Evolutionary conservation across 768 basidiomycete species (phyloP).

Genomic region (Leccinum fibrillosum): DNA sequence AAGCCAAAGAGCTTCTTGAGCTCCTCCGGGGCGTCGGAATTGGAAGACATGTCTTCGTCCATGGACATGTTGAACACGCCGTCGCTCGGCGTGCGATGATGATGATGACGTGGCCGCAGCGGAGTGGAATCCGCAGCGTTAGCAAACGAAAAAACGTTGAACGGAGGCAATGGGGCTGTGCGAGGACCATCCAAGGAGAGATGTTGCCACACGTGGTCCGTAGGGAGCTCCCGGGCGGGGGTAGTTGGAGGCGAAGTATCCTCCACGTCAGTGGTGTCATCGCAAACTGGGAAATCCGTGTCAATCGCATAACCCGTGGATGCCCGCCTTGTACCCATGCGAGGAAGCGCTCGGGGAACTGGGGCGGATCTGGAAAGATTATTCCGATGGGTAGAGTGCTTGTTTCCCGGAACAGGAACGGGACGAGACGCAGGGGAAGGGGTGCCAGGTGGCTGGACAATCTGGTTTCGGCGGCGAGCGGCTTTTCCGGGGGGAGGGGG

Average conservation of each 20-base stretch:
- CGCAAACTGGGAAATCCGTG: slow-evolving; percentile 61
- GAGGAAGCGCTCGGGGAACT: slow-evolving; percentile 33
- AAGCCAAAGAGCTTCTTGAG: slow-evolving; percentile 34
- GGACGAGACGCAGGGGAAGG: slow-evolving; percentile 41
- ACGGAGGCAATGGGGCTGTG: slow-evolving; percentile 48
- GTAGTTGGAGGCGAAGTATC: slow-evolving; percentile 47
- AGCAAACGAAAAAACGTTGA: slow-evolving; percentile 40
- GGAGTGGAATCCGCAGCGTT: slow-evolving; percentile 33
- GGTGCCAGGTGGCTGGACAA: slow-evolving; percentile 28
- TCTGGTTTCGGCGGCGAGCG: slow-evolving; percentile 54
- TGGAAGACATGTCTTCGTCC: slow-evolving; percentile 56
- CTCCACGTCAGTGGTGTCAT: slow-evolving; percentile 59
- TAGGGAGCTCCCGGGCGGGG: slow-evolving; percentile 45
- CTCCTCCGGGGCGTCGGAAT: slow-evolving; percentile 39
- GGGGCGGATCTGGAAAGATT: slow-evolving; percentile 54
- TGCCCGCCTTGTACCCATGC: slow-evolving; percentile 32
- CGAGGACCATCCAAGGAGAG: slow-evolving; percentile 40
- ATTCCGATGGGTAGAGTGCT: slow-evolving; percentile 13
- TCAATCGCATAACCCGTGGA: slow-evolving; percentile 28
- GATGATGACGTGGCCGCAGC: slow-evolving; percentile 37
- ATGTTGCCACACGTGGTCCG: slow-evolving; percentile 31
- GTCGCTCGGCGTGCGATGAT: slow-evolving; percentile 65
- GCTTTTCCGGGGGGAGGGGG: slow-evolving; percentile 52
- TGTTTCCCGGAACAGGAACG: slow-evolving; percentile 46
- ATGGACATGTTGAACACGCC: slow-evolving; percentile 74